These are phyloP conservation scores for Boletus rubropictus DNA, from an alignment of 768 basidiomycete genomes.

Conservation along the genomic window DNA sequence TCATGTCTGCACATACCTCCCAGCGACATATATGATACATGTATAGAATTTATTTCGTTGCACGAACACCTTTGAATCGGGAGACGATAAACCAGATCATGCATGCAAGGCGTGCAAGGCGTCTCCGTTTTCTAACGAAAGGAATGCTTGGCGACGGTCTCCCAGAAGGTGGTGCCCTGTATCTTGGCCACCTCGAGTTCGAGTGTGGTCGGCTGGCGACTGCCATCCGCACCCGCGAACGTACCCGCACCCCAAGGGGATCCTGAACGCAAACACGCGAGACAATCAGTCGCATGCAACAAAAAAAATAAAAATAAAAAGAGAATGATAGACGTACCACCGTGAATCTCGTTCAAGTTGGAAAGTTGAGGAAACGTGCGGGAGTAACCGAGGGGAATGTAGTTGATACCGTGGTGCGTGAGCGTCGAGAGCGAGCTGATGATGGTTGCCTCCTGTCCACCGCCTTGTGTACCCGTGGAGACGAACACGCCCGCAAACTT, in stretches of 20 bases:
- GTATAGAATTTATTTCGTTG: too few species aligned
- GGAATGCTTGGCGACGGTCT: slow-evolving; percentile 36
- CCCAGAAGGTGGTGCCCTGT: slow-evolving; percentile 52
- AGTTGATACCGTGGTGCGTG: slow-evolving; percentile 67
- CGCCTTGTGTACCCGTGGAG: slow-evolving; percentile 62
- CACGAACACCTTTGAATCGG: too few species aligned
- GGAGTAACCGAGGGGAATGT: slow-evolving; percentile 65
- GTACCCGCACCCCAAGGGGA: slow-evolving; percentile 76
- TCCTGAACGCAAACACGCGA: slow-evolving; percentile 35
- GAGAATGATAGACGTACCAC: slow-evolving; percentile 39
- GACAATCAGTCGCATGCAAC: not conserved
- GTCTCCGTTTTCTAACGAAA: too few species aligned
- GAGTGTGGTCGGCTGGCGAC: slow-evolving; percentile 42
- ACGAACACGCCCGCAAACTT: slow-evolving; percentile 78
- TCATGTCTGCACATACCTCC: too few species aligned
- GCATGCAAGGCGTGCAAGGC: too few species aligned
- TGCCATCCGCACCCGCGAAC: slow-evolving; percentile 41
- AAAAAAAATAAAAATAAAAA: not conserved
- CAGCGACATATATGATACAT: too few species aligned
- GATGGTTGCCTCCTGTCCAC: slow-evolving; percentile 67
- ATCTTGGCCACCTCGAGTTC: slow-evolving; percentile 48
- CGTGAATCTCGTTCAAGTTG: slow-evolving; percentile 46
- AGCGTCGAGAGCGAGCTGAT: slow-evolving; percentile 51
- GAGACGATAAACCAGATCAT: too few species aligned
- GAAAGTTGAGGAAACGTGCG: slow-evolving; percentile 39